Conservation (phyloP, 2,329 filamentous ascomycete genomes). For the Ascochyta viciae-villosae region DNA sequence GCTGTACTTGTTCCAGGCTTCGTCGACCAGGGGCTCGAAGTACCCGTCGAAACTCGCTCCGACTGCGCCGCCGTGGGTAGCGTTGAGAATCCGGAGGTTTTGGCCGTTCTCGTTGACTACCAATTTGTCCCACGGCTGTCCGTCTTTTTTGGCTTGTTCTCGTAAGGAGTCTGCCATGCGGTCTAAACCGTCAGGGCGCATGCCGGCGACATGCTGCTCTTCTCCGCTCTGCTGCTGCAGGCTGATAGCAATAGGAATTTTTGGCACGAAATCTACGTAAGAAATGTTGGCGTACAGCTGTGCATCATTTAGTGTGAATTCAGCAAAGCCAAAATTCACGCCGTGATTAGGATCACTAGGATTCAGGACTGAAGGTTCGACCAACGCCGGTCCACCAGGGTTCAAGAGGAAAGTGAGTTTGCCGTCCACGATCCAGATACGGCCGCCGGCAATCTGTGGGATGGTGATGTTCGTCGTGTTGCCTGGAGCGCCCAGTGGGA, state of each 20-base stretch:
- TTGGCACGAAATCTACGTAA: slow-evolving; percentile 14
- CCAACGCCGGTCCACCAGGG: slow-evolving; percentile 13
- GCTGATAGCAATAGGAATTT: slow-evolving; percentile 12
- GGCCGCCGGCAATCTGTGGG: slow-evolving; percentile 14
- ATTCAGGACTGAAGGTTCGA: slow-evolving; percentile 14
- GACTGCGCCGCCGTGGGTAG: slow-evolving; percentile 13
- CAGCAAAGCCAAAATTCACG: slow-evolving; percentile 13
- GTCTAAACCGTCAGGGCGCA: slow-evolving; percentile 9
- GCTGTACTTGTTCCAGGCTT: slow-evolving; percentile 11
- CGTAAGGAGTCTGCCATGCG: slow-evolving; percentile 9
- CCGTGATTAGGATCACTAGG: slow-evolving; percentile 13
- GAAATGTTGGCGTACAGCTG: slow-evolving; percentile 16
- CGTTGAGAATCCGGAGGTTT: slow-evolving; percentile 9
- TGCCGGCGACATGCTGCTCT: slow-evolving; percentile 8
- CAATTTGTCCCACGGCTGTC: slow-evolving; percentile 14
- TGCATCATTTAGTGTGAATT: slow-evolving; percentile 11
- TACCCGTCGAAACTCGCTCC: slow-evolving; percentile 13
- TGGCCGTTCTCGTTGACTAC: slow-evolving; percentile 3
- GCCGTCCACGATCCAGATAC: slow-evolving; percentile 13
- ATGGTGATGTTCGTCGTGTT: slow-evolving; percentile 14
- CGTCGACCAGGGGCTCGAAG: slow-evolving; percentile 16
- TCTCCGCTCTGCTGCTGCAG: slow-evolving; percentile 3
- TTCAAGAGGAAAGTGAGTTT: slow-evolving; percentile 14
- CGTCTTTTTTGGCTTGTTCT: slow-evolving; percentile 12
- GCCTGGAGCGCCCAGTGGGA: slow-evolving; percentile 11